phyloP scores from a whole-genome alignment of 441 rosid species.

The Croton setiger region DNA sequence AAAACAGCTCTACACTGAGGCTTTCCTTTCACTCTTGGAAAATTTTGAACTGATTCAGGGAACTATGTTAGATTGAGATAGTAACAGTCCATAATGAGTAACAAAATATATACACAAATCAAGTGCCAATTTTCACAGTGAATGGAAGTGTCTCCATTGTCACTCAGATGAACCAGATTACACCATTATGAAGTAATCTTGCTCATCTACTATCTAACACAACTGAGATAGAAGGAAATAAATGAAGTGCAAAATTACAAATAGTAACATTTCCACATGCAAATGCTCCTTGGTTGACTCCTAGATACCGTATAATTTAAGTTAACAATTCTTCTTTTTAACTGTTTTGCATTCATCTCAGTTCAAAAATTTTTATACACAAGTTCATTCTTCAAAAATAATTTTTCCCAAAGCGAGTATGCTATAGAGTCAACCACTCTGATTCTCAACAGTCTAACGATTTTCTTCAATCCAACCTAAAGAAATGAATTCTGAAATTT shows the following conservation, averaged over 20 bases:
- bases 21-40: constrained; percentile 41
- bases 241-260: not conserved
- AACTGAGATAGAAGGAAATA: not conserved
- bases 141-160: not conserved
- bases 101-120: not conserved
- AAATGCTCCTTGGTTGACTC: not conserved
- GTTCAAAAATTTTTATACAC: not conserved
- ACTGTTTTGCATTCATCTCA: not conserved
- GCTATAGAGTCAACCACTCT: not conserved
- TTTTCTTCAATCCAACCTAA: not conserved
- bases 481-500: constrained; percentile 1
- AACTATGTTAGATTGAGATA: constrained; percentile 20
- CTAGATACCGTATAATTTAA: too few relatives aligned
- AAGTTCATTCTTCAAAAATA: not conserved
- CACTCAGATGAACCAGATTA: not conserved
- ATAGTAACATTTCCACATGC: not conserved
- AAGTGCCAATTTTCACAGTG: constrained; percentile 7
- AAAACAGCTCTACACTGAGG: constrained; percentile 46
- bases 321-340: not conserved
- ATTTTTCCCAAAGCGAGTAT: not conserved
- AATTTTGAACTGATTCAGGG: constrained; percentile 37
- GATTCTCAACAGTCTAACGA: not conserved
- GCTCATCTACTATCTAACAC: not conserved
- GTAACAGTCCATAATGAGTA: constrained; percentile 5
- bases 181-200: not conserved